Percentiles rank a stretch among this genome's conserved stretches.
These are phyloP conservation scores for Yamadazyma olivae DNA, from an alignment of 805 yeast genomes.

Conservation along the genomic window DNA sequence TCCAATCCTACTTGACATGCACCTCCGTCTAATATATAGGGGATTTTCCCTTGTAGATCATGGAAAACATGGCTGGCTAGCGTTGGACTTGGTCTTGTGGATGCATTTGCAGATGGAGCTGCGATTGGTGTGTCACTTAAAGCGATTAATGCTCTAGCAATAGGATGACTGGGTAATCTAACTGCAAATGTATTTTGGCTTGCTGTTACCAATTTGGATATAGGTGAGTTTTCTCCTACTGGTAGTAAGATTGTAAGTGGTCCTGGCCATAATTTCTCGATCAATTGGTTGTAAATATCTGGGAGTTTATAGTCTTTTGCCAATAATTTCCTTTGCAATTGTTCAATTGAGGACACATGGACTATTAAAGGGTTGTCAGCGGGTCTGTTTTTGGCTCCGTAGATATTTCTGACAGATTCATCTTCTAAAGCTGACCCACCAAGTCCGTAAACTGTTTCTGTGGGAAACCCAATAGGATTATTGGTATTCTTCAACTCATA, in stretches of 20 bases:
- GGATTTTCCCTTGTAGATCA: slow-evolving; percentile 78
- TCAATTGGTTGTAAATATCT: slow-evolving; percentile 56
- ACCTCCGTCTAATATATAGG: slow-evolving; percentile 89
- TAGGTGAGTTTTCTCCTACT: slow-evolving; percentile 39
- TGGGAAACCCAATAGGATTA: slow-evolving; percentile 86
- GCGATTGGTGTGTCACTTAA: slow-evolving; percentile 86
- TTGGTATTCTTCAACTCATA: slow-evolving; percentile 45
- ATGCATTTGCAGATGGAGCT: slow-evolving; percentile 97
- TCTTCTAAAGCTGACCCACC: slow-evolving; percentile 84
- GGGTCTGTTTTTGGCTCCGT: slow-evolving; percentile 88
- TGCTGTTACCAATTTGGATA: slow-evolving; percentile 79
- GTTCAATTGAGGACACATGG: slow-evolving; percentile 77
- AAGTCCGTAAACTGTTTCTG: slow-evolving; percentile 95
- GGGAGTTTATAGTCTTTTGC: slow-evolving; percentile 57
- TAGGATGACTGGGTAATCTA: slow-evolving; percentile 80
- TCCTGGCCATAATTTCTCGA: slow-evolving; percentile 89
- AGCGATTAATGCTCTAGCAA: slow-evolving; percentile 88
- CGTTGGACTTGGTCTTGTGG: slow-evolving; percentile 94
- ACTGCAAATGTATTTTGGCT: slow-evolving; percentile 90
- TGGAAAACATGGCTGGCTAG: slow-evolving; percentile 78
- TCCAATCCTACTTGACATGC: slow-evolving; percentile 86
- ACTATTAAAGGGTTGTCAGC: slow-evolving; percentile 93
- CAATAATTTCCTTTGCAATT: slow-evolving; percentile 61
- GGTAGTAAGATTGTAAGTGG: slow-evolving; percentile 88
- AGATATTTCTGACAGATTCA: slow-evolving; percentile 71